Conservation (phyloP, 345 rosid species). For the Euphorbia tirucalli region DNA sequence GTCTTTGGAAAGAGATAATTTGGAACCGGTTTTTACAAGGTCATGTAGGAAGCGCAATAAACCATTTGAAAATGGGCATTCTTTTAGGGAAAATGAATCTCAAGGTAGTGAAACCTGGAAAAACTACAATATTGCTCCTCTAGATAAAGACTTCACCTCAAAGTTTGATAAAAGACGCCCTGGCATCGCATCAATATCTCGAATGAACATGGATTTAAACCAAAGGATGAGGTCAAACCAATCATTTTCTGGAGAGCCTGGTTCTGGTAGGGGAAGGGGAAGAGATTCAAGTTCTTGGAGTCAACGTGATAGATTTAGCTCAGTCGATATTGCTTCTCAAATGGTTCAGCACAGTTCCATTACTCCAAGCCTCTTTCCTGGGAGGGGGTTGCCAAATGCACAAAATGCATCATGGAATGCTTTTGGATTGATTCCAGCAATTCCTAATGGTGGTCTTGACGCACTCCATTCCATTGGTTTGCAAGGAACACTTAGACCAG, state of each 20-base stretch:
- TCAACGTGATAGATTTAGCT: constrained; percentile 62
- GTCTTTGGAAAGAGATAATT: constrained; percentile 62
- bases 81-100: constrained; percentile 55
- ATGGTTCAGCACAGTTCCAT: constrained; percentile 59
- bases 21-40: constrained; percentile 54
- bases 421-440: constrained; percentile 76
- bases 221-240: constrained; percentile 62
- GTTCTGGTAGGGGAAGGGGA: constrained; percentile 83
- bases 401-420: constrained; percentile 71
- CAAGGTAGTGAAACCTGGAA: constrained; percentile 48
- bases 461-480: constrained; percentile 63
- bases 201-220: constrained; percentile 55
- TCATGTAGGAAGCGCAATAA: constrained; percentile 65
- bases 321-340: constrained; percentile 69
- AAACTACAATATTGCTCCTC: constrained; percentile 33
- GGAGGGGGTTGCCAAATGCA: constrained; percentile 65
- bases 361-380: constrained; percentile 55
- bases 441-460: constrained; percentile 77
- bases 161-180: constrained; percentile 62
- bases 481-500: constrained; percentile 70
- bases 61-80: constrained; percentile 60
- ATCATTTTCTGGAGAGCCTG: constrained; percentile 59
- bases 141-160: constrained; percentile 41
- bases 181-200: constrained; percentile 44
- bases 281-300: constrained; percentile 73